phyloP scores from a whole-genome alignment of 352 stramenopile species.

The Phytophthora fragariae region DNA sequence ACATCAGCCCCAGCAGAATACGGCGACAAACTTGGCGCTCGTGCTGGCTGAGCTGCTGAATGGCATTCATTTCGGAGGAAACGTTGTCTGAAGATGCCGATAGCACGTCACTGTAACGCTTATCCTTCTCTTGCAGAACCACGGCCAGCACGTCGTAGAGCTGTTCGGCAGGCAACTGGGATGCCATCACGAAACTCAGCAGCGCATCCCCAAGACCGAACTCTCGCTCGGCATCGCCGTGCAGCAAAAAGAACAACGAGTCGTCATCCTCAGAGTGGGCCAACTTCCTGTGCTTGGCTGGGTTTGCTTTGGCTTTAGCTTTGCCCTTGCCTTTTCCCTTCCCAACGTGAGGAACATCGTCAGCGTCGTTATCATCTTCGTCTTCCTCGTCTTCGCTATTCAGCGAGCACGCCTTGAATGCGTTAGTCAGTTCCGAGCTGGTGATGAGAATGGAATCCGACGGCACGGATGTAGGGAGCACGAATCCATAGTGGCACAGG shows the following conservation, averaged over 20 bases:
- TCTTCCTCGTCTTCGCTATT: conserved; percentile 37
- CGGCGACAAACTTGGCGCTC: conserved; percentile 69
- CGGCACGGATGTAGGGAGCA: conserved; percentile 44
- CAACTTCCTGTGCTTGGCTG: conserved; percentile 60
- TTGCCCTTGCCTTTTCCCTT: conserved; percentile 35
- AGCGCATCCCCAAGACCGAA: conserved; percentile 74
- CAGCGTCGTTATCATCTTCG: conserved; percentile 12
- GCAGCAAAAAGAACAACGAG: conserved; percentile 60
- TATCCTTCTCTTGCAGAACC: conserved; percentile 73
- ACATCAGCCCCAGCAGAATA: conserved; percentile 69
- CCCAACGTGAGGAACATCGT: conserved; percentile 15
- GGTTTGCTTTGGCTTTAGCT: conserved; percentile 37
- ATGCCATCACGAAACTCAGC: conserved; percentile 68
- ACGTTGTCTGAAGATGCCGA: conserved; percentile 26
- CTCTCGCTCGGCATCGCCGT: conserved; percentile 55
- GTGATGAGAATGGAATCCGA: conserved; percentile 67
- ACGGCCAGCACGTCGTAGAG: conserved; percentile 73
- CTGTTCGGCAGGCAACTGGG: conserved; percentile 56
- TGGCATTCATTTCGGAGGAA: conserved; percentile 23
- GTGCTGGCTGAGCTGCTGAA: conserved; percentile 45
- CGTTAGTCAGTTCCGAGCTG: conserved; percentile 50
- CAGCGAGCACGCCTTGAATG: conserved; percentile 38
- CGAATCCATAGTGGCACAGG: conserved; percentile 78
- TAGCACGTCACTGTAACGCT: conserved; percentile 62
- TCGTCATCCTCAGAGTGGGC: conserved; percentile 33